phyloP scores from a whole-genome alignment of 1,284 basidiomycete genomes.

The Gymnopus androsaceus region DNA sequence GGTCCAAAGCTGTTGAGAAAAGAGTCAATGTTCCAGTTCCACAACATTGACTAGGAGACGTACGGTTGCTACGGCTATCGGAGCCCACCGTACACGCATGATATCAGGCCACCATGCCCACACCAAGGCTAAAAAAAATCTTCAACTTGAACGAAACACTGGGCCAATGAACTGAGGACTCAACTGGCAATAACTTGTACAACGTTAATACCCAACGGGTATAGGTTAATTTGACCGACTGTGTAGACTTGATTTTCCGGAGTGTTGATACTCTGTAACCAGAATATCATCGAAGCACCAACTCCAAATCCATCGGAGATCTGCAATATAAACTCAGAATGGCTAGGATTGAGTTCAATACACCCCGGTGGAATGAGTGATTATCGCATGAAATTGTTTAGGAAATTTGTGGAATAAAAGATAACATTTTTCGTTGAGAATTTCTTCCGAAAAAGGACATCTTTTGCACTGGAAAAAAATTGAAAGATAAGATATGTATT shows the following conservation, averaged over 20 bases:
- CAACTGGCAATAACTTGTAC: conserved; percentile 39
- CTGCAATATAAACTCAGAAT: too few relatives aligned
- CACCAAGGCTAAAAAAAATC: conserved; percentile 33
- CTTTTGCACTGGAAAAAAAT: too few relatives aligned
- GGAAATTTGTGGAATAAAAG: conserved; percentile 43
- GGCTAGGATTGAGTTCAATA: too few relatives aligned
- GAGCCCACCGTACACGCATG: conserved; percentile 61
- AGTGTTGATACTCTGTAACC: conserved; percentile 48
- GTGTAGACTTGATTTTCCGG: conserved; percentile 41
- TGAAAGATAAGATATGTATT: too few relatives aligned
- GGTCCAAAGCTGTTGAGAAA: too few relatives aligned
- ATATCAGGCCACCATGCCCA: conserved; percentile 59
- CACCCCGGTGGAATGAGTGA: too few relatives aligned
- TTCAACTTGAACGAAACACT: neutral
- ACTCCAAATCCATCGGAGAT: conserved; percentile 37
- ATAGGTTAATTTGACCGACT: conserved; percentile 45
- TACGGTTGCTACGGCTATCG: conserved; percentile 37
- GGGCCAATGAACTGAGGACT: too few relatives aligned
- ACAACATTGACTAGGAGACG: neutral
- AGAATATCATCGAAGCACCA: conserved; percentile 43
- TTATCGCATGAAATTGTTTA: too few relatives aligned
- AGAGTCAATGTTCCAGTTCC: conserved; percentile 23
- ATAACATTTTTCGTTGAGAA: too few relatives aligned
- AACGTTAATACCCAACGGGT: conserved; percentile 45
- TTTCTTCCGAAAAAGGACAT: too few relatives aligned